phyloP scores from a whole-genome alignment of 768 basidiomycete genomes.

The Agaricus subrufescens region DNA sequence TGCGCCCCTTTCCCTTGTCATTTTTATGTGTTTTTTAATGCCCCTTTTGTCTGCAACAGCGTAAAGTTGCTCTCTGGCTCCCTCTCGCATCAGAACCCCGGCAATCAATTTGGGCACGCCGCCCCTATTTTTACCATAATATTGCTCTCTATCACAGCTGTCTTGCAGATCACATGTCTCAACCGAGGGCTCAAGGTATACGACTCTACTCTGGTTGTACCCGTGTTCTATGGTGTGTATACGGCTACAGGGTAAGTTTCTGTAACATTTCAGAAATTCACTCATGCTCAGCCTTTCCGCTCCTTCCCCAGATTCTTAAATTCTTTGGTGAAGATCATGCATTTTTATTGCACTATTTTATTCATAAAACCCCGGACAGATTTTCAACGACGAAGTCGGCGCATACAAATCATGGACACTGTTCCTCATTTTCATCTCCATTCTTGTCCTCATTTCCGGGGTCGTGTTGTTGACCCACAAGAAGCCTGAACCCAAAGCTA shows the following conservation, averaged over 20 bases:
- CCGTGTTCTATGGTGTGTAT: slow-evolving; percentile 92
- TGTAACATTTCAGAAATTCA: neutral
- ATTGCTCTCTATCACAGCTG: slow-evolving; percentile 67
- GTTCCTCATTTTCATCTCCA: slow-evolving; percentile 83
- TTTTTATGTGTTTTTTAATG: neutral
- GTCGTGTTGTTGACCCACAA: slow-evolving; percentile 94
- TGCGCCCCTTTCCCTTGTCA: slow-evolving; percentile 27
- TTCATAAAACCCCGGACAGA: slow-evolving; percentile 15
- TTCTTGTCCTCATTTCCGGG: slow-evolving; percentile 80
- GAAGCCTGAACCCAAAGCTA: slow-evolving; percentile 60
- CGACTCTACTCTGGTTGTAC: slow-evolving; percentile 88
- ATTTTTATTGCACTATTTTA: no score
- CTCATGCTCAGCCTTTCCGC: slow-evolving; percentile 7
- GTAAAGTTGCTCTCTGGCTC: slow-evolving; percentile 77
- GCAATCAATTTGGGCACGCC: slow-evolving; percentile 82
- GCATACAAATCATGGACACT: slow-evolving; percentile 89
- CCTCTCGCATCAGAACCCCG: slow-evolving; percentile 73
- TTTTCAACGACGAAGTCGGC: slow-evolving; percentile 83
- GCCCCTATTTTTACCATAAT: slow-evolving; percentile 76
- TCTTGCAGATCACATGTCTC: slow-evolving; percentile 87
- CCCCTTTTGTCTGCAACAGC: slow-evolving; percentile 27
- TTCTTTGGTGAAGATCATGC: slow-evolving; percentile 24
- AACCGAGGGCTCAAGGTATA: slow-evolving; percentile 89
- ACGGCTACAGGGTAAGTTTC: slow-evolving; percentile 67
- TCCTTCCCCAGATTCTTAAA: slow-evolving; percentile 35